Conservation (phyloP, 2,329 filamentous ascomycete species). For the Periconia sp. region DNA sequence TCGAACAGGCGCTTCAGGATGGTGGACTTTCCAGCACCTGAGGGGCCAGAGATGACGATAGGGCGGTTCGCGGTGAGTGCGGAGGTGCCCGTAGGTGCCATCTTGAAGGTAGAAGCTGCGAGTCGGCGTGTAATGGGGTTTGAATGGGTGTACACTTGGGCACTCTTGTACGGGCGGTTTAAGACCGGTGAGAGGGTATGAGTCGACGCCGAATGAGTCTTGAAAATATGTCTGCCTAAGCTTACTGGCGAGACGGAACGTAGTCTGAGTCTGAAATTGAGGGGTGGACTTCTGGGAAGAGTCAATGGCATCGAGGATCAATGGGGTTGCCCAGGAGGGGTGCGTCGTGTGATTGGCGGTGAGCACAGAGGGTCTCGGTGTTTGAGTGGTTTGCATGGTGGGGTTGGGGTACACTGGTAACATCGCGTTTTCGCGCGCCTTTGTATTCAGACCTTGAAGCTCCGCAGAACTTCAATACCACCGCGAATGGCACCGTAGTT, state of each 20-base stretch:
- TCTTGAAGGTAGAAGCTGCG: slow-evolving; percentile 18
- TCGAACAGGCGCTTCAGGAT: slow-evolving; percentile 75
- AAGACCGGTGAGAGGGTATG: slow-evolving; percentile 8
- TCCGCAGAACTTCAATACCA: slow-evolving; percentile 5
- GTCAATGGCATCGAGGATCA: slow-evolving; percentile 34
- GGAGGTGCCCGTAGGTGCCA: slow-evolving; percentile 28
- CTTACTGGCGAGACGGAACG: too few relatives aligned
- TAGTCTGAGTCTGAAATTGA: slow-evolving; percentile 12
- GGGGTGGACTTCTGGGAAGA: slow-evolving; percentile 16
- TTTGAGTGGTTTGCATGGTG: slow-evolving; percentile 35
- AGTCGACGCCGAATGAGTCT: slow-evolving; percentile 8
- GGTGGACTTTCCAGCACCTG: slow-evolving; percentile 81
- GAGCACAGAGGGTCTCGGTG: slow-evolving; percentile 20
- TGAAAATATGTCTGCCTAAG: too few relatives aligned
- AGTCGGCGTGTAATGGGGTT: slow-evolving; percentile 12
- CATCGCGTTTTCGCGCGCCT: slow-evolving; percentile 36
- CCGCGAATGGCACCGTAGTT: background rate
- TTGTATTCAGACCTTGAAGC: slow-evolving; percentile 34
- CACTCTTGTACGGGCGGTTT: too few relatives aligned
- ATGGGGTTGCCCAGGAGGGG: slow-evolving; percentile 13
- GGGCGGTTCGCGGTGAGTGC: slow-evolving; percentile 50
- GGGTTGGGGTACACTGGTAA: slow-evolving; percentile 29
- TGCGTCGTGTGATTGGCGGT: slow-evolving; percentile 39
- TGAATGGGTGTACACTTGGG: slow-evolving; percentile 3
- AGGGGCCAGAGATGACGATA: slow-evolving; percentile 80